Evolutionary conservation across 805 yeast genomes (phyloP).

Genomic region (Wickerhamiella allomyrinae): DNA sequence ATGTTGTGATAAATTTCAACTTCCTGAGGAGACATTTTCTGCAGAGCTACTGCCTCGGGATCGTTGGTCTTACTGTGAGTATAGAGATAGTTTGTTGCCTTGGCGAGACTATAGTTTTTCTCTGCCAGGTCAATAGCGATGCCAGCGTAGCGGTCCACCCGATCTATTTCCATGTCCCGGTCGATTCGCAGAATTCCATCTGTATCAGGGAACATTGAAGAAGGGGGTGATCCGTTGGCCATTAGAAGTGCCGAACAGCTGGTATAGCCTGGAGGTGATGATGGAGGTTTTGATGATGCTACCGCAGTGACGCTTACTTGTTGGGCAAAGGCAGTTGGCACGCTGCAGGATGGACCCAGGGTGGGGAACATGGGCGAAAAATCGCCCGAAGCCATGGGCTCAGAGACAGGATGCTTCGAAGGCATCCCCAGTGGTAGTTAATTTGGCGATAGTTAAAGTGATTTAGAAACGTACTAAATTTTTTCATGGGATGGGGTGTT

Average conservation of each 20-base stretch:
- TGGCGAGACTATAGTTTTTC: not conserved
- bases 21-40: slow-evolving; percentile 1
- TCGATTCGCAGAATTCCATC: not conserved
- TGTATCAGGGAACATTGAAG: not conserved
- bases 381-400: too few species aligned
- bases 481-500: too few species aligned
- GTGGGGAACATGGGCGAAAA: not conserved
- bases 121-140: not conserved
- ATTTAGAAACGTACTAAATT: too few species aligned
- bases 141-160: not conserved
- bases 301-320: not conserved
- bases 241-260: too few species aligned
- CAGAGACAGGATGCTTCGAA: too few species aligned
- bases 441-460: too few species aligned
- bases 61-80: not conserved
- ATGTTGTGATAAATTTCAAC: not conserved
- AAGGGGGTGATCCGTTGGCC: not conserved
- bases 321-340: not conserved
- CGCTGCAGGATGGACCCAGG: not conserved
- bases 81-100: not conserved
- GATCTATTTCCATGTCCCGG: not conserved
- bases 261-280: too few species aligned
- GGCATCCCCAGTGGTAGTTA: too few species aligned
- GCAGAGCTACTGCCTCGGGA: not conserved
- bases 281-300: too few species aligned